Percentiles rank a stretch among this genome's conserved stretches.
Conservation (phyloP, 768 basidiomycete species). For the Tricholoma sp. region DNA sequence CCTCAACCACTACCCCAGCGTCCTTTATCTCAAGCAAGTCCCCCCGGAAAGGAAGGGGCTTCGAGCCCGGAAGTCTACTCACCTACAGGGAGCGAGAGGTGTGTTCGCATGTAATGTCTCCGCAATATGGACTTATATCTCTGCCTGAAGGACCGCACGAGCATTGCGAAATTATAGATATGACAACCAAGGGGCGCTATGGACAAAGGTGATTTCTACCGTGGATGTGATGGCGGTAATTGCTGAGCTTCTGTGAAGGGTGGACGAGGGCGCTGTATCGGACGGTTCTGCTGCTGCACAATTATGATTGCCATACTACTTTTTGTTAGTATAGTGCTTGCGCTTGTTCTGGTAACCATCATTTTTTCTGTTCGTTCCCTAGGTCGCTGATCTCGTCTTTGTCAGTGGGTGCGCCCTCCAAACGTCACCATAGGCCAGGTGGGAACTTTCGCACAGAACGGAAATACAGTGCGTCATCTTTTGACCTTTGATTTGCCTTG, state of each 20-base stretch:
- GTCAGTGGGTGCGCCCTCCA: slow-evolving; percentile 76
- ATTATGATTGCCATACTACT: slow-evolving; percentile 62
- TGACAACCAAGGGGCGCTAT: slow-evolving; percentile 57
- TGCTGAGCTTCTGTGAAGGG: slow-evolving; percentile 37
- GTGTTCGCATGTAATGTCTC: not conserved
- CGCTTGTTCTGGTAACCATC: slow-evolving; percentile 59
- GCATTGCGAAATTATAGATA: slow-evolving; percentile 49
- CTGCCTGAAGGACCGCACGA: slow-evolving; percentile 27
- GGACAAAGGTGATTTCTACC: slow-evolving; percentile 50
- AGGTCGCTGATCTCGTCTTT: not conserved
- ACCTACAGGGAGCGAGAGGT: slow-evolving; percentile 6
- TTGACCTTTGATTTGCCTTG: not conserved
- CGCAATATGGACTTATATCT: not conserved
- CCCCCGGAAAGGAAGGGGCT: slow-evolving; percentile 8
- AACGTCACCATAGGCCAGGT: slow-evolving; percentile 54
- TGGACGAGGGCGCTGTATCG: slow-evolving; percentile 51
- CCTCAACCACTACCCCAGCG: slow-evolving; percentile 23
- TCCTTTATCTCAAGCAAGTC: slow-evolving; percentile 13
- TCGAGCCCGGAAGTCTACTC: not conserved
- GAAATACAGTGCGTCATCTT: slow-evolving; percentile 39
- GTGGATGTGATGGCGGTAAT: not conserved
- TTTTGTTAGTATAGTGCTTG: slow-evolving; percentile 57
- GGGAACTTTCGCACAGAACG: slow-evolving; percentile 29
- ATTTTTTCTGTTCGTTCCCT: not conserved
- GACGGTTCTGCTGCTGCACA: slow-evolving; percentile 74